These are phyloP conservation scores for Triticum timopheevii DNA, from an alignment of 176 grass and related monocot genomes.

Conservation along the genomic window DNA sequence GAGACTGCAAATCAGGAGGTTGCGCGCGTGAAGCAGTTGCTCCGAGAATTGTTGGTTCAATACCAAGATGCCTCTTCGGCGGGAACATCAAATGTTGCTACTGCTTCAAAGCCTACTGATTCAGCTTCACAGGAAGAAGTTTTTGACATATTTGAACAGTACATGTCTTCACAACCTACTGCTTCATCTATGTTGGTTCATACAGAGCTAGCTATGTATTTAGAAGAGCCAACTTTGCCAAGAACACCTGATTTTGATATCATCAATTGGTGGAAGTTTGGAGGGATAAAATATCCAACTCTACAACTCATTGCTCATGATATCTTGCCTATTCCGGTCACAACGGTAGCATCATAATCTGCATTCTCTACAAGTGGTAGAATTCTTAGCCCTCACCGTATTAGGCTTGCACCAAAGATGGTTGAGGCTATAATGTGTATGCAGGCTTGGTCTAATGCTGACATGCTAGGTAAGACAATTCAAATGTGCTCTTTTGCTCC, in stretches of 20 bases:
- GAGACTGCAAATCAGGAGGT: too few species aligned
- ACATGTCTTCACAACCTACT: background rate
- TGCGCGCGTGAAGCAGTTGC: background rate
- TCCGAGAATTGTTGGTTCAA: background rate
- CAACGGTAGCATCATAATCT: constrained; percentile 4
- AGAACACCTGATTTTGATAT: constrained; percentile 13
- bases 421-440: background rate
- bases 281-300: constrained; percentile 3
- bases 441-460: background rate
- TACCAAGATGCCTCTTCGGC: background rate
- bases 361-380: constrained; percentile 24
- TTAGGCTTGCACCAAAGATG: background rate
- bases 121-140: too few species aligned
- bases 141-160: background rate
- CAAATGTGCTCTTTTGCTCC: too few species aligned
- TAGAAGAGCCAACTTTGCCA: background rate
- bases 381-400: background rate
- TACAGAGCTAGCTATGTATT: constrained; percentile 13
- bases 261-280: constrained; percentile 16
- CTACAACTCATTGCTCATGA: constrained; percentile 29
- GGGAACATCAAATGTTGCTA: background rate
- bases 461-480: background rate
- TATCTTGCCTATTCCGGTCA: background rate
- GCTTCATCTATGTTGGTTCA: background rate
- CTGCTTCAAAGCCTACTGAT: too few species aligned